phyloP scores from a whole-genome alignment of 1,139 yeast genomes.

The Hansenula sp. region DNA sequence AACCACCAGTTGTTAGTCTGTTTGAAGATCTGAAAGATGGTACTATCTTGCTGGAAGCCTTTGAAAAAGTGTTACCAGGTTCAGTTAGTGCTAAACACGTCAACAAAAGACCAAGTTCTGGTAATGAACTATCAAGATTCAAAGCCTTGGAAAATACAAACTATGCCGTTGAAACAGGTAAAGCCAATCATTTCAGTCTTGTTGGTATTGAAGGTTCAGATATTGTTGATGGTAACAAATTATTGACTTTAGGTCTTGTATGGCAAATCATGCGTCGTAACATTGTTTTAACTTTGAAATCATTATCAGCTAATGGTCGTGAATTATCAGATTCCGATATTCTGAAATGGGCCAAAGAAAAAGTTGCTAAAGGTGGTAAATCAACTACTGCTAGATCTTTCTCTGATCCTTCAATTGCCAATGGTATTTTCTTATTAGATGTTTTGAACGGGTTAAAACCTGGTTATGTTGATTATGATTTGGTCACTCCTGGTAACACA shows the following conservation, averaged over 20 bases:
- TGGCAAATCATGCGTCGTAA: constrained; percentile 99
- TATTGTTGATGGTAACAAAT: constrained; percentile 88
- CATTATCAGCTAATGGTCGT: constrained; percentile 67
- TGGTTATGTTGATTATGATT: constrained; percentile 93
- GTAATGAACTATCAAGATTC: constrained; percentile 76
- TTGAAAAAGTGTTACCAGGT: constrained; percentile 94
- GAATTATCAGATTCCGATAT: constrained; percentile 82
- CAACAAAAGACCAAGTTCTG: constrained; percentile 75
- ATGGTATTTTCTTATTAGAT: constrained; percentile 81
- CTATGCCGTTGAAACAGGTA: constrained; percentile 95
- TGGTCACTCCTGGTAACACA: constrained; percentile 72
- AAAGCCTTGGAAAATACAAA: constrained; percentile 95
- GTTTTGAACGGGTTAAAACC: constrained; percentile 92
- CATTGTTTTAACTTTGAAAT: constrained; percentile 76
- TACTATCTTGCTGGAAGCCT: constrained; percentile 82
- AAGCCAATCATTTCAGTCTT: constrained; percentile 83
- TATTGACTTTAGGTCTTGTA: constrained; percentile 89
- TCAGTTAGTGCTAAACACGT: constrained; percentile 77
- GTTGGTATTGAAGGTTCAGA: constrained; percentile 99
- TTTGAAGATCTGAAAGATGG: constrained; percentile 97
- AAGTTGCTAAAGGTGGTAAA: constrained; percentile 83
- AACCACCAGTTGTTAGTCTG: constrained; percentile 86
- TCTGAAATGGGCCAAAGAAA: constrained; percentile 88
- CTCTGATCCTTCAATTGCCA: constrained; percentile 72
- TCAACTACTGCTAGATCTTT: constrained; percentile 69